Evolutionary conservation across 306 rosid genomes (phyloP).

Genomic region (Begonia loranthoides): DNA sequence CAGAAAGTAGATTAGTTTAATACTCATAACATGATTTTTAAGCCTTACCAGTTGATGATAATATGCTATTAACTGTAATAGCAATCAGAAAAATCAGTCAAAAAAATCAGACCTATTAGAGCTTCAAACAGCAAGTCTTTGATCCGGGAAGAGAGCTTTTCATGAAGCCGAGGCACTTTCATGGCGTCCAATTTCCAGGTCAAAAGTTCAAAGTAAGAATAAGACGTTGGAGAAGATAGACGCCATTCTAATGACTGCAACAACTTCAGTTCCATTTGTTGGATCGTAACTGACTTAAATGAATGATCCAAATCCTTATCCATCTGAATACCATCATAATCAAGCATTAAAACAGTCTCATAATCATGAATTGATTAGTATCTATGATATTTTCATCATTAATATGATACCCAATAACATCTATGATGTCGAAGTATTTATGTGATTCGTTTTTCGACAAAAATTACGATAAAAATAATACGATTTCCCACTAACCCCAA

Average conservation of each 20-base stretch:
- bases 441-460: too few species aligned
- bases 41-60: too few species aligned
- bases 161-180: constrained; percentile 12
- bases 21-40: too few species aligned
- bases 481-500: constrained; percentile 20
- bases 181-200: constrained; percentile 11
- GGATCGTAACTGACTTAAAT: constrained; percentile 16
- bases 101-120: constrained; percentile 19
- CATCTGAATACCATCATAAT: constrained; percentile 16
- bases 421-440: too few species aligned
- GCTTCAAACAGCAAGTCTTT: constrained; percentile 18
- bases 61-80: too few species aligned
- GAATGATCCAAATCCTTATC: constrained; percentile 18
- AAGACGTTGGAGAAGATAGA: constrained; percentile 25
- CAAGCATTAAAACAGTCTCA: not conserved
- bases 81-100: too few species aligned
- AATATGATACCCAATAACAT: too few species aligned
- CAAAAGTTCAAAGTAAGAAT: constrained; percentile 20
- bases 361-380: not conserved
- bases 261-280: constrained; percentile 32
- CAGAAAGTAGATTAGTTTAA: too few species aligned
- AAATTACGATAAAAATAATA: too few species aligned
- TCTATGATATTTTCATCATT: too few species aligned
- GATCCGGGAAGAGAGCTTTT: constrained; percentile 11
- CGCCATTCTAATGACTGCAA: constrained; percentile 36